phyloP scores from a whole-genome alignment of 2,329 filamentous ascomycete genomes.

The Penicillium sp. region DNA sequence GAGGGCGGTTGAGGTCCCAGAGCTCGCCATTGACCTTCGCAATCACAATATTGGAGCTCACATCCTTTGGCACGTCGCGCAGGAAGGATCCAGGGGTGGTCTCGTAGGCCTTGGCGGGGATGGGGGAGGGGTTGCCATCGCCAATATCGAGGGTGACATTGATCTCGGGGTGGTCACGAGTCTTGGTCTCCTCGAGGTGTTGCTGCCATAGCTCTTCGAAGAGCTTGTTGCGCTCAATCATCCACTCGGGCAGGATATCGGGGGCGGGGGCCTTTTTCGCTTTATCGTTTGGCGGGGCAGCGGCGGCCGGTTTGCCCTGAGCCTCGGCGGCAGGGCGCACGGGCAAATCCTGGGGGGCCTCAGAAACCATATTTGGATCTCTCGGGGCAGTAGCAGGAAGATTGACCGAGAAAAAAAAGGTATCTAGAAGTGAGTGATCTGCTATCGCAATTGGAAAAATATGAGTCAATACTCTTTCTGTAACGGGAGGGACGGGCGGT shows the following conservation, averaged over 20 bases:
- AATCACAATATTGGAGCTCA: conserved; percentile 81
- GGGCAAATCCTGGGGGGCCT: conserved; percentile 38
- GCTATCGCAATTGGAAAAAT: conserved; percentile 22
- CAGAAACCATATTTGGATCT: conserved; percentile 33
- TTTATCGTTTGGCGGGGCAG: conserved; percentile 37
- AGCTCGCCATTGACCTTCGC: conserved; percentile 80
- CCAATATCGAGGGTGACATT: conserved; percentile 51
- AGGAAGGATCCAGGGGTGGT: conserved; percentile 80
- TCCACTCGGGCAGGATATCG: conserved; percentile 66
- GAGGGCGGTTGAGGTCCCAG: conserved; percentile 88
- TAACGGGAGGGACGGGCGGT: conserved; percentile 32
- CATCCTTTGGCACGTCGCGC: conserved; percentile 78
- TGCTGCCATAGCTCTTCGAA: conserved; percentile 88
- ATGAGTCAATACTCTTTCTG: conserved; percentile 10
- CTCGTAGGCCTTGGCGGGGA: conserved; percentile 78
- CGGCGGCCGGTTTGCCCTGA: conserved; percentile 24
- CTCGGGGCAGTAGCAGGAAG: conserved; percentile 17
- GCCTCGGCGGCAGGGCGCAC: conserved; percentile 35
- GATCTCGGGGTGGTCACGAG: conserved; percentile 48
- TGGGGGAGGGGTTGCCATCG: conserved; percentile 39
- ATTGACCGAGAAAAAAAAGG: conserved; percentile 20
- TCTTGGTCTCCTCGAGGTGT: conserved; percentile 72
- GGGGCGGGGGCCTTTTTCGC: conserved; percentile 23
- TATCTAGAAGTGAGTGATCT: conserved; percentile 12
- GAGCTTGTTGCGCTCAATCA: conserved; percentile 78